phyloP scores from a whole-genome alignment of 2,329 filamentous ascomycete species.

The Bimuria novae-zelandiae region DNA sequence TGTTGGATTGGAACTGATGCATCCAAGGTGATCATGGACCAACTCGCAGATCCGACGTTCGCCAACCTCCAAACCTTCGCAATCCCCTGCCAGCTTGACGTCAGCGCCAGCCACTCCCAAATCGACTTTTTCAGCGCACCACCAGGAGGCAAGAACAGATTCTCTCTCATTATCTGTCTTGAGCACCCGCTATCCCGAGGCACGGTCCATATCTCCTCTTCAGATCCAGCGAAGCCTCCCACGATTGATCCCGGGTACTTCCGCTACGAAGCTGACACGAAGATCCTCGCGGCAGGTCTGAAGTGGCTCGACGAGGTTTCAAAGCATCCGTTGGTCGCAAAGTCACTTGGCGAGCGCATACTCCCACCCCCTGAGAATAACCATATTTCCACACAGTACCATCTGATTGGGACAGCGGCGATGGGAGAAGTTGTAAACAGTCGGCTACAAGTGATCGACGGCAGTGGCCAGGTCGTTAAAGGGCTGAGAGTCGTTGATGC shows the following conservation, averaged over 20 bases:
- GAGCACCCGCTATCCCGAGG: constrained; percentile 31
- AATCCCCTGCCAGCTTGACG: constrained; percentile 37
- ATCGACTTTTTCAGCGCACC: constrained; percentile 38
- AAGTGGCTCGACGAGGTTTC: constrained; percentile 14
- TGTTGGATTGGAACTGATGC: not conserved
- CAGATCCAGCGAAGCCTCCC: constrained; percentile 41
- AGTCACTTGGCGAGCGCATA: constrained; percentile 15
- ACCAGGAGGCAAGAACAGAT: constrained; percentile 36
- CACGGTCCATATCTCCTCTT: constrained; percentile 27
- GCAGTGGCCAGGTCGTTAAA: constrained; percentile 5
- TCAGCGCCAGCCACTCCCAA: constrained; percentile 31
- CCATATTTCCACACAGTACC: constrained; percentile 16
- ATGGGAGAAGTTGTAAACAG: constrained; percentile 18
- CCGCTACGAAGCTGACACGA: constrained; percentile 17
- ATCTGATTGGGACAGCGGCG: constrained; percentile 20
- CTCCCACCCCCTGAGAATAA: constrained; percentile 13
- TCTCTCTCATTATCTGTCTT: constrained; percentile 13
- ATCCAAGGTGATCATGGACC: constrained; percentile 27
- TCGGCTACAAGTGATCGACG: not conserved
- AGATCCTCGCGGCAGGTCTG: constrained; percentile 10
- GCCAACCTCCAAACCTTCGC: constrained; percentile 26
- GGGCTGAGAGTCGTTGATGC: constrained; percentile 19
- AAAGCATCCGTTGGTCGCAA: constrained; percentile 8
- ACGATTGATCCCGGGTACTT: constrained; percentile 27
- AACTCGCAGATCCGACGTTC: constrained; percentile 21